Evolutionary conservation across 306 rosid species (phyloP).

Genomic region (Erythrophleum fordii): DNA sequence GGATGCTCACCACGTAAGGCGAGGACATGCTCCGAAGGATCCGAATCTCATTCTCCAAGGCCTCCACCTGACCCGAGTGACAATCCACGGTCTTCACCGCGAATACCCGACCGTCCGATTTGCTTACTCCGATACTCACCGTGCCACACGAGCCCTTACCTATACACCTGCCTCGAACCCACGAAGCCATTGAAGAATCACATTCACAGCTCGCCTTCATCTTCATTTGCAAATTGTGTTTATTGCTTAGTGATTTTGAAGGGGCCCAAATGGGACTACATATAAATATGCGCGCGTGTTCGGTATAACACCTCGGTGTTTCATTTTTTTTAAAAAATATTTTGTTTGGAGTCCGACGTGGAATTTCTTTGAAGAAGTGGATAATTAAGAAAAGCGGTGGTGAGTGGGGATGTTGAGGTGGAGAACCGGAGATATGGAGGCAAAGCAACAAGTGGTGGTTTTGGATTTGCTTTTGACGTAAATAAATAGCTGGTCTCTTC

Average conservation of each 20-base stretch:
- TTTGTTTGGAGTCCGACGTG: slow-evolving; percentile 36
- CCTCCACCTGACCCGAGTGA: slow-evolving; percentile 45
- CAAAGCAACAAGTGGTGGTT: slow-evolving; percentile 16
- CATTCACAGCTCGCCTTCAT: neutral
- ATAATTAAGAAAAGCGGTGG: slow-evolving; percentile 47
- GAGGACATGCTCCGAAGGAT: slow-evolving; percentile 57
- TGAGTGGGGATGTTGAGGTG: slow-evolving; percentile 49
- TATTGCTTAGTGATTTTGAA: neutral
- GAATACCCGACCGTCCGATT: slow-evolving; percentile 54
- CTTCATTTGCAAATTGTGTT: neutral
- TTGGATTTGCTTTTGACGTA: slow-evolving; percentile 42
- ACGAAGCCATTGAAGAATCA: slow-evolving; percentile 47
- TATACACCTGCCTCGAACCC: slow-evolving; percentile 73
- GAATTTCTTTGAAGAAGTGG: slow-evolving; percentile 50
- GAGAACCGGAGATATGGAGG: slow-evolving; percentile 16
- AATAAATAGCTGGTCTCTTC: slow-evolving; percentile 34
- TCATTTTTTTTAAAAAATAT: neutral
- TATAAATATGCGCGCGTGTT: slow-evolving; percentile 41
- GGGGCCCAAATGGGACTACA: slow-evolving; percentile 42
- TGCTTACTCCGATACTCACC: slow-evolving; percentile 58
- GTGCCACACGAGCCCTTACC: slow-evolving; percentile 84
- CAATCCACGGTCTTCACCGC: slow-evolving; percentile 84
- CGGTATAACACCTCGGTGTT: slow-evolving; percentile 31
- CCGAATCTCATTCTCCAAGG: slow-evolving; percentile 78
- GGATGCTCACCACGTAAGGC: slow-evolving; percentile 63